A percentile compares a stretch with the other conserved stretches of the same genome.
phyloP scores from a whole-genome alignment of 257 asterid species.

The Asclepias syriaca region DNA sequence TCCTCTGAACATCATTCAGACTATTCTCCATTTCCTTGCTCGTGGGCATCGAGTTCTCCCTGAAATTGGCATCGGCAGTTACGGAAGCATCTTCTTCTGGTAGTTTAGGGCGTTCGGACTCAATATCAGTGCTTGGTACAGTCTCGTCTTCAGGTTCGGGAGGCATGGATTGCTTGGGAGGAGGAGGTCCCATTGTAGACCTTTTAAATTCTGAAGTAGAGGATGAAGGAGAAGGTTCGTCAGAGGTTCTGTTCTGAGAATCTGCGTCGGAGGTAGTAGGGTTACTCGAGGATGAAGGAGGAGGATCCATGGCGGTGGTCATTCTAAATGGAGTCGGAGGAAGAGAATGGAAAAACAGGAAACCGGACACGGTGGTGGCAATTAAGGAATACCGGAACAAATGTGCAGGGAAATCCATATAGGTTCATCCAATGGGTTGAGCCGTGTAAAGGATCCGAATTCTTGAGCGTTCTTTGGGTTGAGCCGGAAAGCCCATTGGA shows the following conservation, averaged over 20 bases:
- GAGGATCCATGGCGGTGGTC: conserved; percentile 63
- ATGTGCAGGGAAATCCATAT: neutral
- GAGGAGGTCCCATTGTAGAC: conserved; percentile 40
- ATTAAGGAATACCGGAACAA: neutral
- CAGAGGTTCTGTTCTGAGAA: conserved; percentile 13
- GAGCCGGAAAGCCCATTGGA: no score
- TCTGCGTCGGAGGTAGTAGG: conserved; percentile 23
- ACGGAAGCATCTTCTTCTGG: conserved; percentile 16
- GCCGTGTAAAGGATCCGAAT: neutral
- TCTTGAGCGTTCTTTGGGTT: no score
- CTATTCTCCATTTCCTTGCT: conserved; percentile 1
- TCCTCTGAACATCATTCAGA: conserved; percentile 25
- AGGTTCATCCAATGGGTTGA: neutral
- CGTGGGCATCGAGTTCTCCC: conserved; percentile 15
- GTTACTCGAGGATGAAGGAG: conserved; percentile 46
- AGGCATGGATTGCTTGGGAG: conserved; percentile 30
- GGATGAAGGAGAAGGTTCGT: conserved; percentile 25
- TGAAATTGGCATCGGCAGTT: conserved; percentile 15
- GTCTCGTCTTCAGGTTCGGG: conserved; percentile 18
- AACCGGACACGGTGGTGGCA: neutral
- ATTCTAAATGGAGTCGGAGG: conserved; percentile 15
- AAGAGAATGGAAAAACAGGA: neutral
- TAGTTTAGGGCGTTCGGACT: conserved; percentile 16
- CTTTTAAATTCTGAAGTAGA: conserved; percentile 26
- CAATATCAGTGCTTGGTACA: conserved; percentile 8